Percentiles rank a stretch among this genome's conserved stretches.
These are phyloP conservation scores for Rhodotorula sphaerocarpa DNA, from an alignment of 768 basidiomycete species.

Conservation along the genomic window DNA sequence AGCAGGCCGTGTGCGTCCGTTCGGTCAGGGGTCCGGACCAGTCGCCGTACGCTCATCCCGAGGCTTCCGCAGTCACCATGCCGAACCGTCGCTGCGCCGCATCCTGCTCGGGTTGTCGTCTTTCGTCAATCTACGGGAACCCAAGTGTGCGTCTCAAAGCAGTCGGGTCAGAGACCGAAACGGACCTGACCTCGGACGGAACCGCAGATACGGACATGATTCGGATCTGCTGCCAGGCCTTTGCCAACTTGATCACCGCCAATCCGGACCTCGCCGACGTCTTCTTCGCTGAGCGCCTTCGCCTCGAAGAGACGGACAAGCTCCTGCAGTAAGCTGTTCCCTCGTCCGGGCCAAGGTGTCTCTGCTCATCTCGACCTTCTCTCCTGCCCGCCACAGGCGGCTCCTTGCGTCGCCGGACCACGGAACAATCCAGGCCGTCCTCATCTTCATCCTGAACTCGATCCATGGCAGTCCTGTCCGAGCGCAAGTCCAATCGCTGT, in stretches of 20 bases:
- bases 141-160: neutral
- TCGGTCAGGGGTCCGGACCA: too few species aligned
- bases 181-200: neutral
- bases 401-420: conserved; percentile 28
- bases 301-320: conserved; percentile 2
- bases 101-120: conserved; percentile 18
- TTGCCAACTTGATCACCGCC: conserved; percentile 25
- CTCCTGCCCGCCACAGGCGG: neutral
- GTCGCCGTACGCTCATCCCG: neutral
- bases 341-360: rapidly evolving
- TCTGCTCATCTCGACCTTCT: too few species aligned
- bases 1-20: conserved; percentile 9
- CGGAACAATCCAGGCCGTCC: conserved; percentile 16
- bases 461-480: conserved; percentile 1
- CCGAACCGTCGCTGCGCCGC: conserved; percentile 17
- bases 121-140: conserved; percentile 25
- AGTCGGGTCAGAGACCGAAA: neutral
- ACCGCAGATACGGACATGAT: conserved; percentile 22
- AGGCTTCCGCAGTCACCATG: neutral
- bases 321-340: conserved; percentile 7
- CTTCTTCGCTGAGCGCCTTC: conserved; percentile 4
- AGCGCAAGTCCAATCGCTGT: conserved; percentile 1
- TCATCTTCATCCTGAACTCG: conserved; percentile 30
- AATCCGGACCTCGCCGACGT: neutral
- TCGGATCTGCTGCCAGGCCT: conserved; percentile 24